Percentiles rank a stretch among this genome's conserved stretches.
Evolutionary conservation across 768 basidiomycete genomes (phyloP).

Genomic region (Termitomyces sp.): DNA sequence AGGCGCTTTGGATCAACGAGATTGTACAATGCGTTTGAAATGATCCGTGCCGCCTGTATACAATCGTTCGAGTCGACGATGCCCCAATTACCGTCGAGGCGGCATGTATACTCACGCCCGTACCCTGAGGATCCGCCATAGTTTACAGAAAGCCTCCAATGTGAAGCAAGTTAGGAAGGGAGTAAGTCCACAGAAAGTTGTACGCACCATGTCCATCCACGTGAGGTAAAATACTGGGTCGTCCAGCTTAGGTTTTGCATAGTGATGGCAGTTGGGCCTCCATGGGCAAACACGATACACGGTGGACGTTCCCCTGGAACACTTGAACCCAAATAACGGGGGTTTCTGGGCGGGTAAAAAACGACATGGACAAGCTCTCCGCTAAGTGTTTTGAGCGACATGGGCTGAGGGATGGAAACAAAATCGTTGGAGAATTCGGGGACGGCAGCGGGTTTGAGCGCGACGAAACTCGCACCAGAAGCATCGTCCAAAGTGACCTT

Average conservation of each 20-base stretch:
- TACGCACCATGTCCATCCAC: constrained; percentile 66
- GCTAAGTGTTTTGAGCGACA: constrained; percentile 32
- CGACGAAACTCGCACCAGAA: constrained; percentile 13
- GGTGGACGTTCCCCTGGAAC: constrained; percentile 56
- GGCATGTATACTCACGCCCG: constrained; percentile 59
- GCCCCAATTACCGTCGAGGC: constrained; percentile 67
- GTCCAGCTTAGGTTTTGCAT: constrained; percentile 44
- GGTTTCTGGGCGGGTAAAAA: constrained; percentile 65
- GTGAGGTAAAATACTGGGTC: constrained; percentile 62
- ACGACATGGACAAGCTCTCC: constrained; percentile 49
- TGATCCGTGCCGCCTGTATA: constrained; percentile 43
- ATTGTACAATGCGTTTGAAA: constrained; percentile 38
- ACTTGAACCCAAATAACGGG: constrained; percentile 44
- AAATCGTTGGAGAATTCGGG: constrained; percentile 22
- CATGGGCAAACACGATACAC: constrained; percentile 58
- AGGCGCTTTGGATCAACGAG: constrained; percentile 60
- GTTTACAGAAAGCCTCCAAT: constrained; percentile 62
- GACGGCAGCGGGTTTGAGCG: constrained; percentile 14
- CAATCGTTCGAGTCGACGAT: constrained; percentile 67
- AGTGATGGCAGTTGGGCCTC: constrained; percentile 57
- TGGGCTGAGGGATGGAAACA: constrained; percentile 44
- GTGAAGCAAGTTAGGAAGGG: constrained; percentile 9
- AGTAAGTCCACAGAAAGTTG: not conserved
- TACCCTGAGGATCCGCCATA: constrained; percentile 74
- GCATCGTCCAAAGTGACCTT: constrained; percentile 24